phyloP scores from a whole-genome alignment of 495 filamentous ascomycete species.

The Penicillium cosmopolitanum region DNA sequence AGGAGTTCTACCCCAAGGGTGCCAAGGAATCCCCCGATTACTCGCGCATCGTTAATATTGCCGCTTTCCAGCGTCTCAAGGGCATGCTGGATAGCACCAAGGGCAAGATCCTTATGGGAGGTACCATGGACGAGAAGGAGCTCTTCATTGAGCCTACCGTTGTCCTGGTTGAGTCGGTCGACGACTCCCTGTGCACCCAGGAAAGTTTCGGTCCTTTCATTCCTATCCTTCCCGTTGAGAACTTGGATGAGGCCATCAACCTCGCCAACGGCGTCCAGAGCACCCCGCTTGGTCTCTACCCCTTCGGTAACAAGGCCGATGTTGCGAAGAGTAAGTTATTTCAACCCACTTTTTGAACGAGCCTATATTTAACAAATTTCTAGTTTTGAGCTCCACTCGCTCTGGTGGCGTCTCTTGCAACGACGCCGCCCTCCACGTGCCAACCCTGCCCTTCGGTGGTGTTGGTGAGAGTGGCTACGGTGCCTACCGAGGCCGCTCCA shows the following conservation, averaged over 20 bases:
- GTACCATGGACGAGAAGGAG: constrained; percentile 75
- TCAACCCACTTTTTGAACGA: neutral
- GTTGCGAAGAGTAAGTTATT: constrained; percentile 60
- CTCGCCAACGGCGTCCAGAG: constrained; percentile 75
- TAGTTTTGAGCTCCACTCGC: constrained; percentile 64
- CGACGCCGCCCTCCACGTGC: constrained; percentile 82
- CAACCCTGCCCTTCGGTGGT: constrained; percentile 84
- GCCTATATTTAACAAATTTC: constrained; percentile 16
- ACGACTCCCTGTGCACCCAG: constrained; percentile 76
- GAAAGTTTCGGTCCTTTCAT: constrained; percentile 93
- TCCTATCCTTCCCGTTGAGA: constrained; percentile 72
- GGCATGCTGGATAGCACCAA: constrained; percentile 78
- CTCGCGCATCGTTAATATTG: constrained; percentile 74
- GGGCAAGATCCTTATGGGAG: constrained; percentile 86
- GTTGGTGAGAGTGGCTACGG: constrained; percentile 86
- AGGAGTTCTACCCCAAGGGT: constrained; percentile 85
- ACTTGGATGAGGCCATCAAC: constrained; percentile 78
- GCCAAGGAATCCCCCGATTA: constrained; percentile 75
- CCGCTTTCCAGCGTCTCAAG: constrained; percentile 83
- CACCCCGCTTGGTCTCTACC: constrained; percentile 80
- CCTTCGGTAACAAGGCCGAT: constrained; percentile 80
- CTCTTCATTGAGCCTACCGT: constrained; percentile 87
- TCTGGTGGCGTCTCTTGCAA: constrained; percentile 83
- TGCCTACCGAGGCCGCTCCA: constrained; percentile 78
- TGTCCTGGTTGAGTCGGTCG: constrained; percentile 70